Evolutionary conservation across 2,329 filamentous ascomycete species (phyloP).

Genomic region (Aspergillus cejpii): DNA sequence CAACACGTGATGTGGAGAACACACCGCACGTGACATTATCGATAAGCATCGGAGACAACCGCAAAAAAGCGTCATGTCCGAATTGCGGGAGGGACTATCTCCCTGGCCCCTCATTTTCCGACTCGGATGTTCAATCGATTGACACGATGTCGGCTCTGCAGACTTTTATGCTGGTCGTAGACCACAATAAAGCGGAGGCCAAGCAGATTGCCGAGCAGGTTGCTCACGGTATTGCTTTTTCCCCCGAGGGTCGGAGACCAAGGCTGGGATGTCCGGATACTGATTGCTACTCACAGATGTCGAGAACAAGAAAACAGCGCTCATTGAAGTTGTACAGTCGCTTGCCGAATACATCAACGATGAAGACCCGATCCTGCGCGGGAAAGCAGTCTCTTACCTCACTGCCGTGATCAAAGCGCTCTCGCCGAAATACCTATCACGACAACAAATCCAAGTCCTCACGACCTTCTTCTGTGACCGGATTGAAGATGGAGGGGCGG

Average conservation of each 20-base stretch:
- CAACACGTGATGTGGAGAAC: conserved; percentile 12
- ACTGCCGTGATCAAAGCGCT: conserved; percentile 43
- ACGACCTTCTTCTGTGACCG: conserved; percentile 60
- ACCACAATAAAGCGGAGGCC: conserved; percentile 43
- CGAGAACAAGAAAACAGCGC: conserved; percentile 53
- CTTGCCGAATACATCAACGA: conserved; percentile 62
- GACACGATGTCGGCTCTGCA: conserved; percentile 44
- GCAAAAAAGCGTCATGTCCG: conserved; percentile 18
- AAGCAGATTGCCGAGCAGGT: conserved; percentile 40
- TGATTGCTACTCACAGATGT: conserved; percentile 42
- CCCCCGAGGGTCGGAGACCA: conserved; percentile 5
- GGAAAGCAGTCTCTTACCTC: conserved; percentile 49
- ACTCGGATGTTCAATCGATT: conserved; percentile 6
- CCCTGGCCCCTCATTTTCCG: conserved; percentile 6
- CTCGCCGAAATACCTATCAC: conserved; percentile 50
- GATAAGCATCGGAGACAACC: conserved; percentile 23
- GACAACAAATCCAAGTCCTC: conserved; percentile 57
- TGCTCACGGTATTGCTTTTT: conserved; percentile 37
- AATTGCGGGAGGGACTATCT: conserved; percentile 11
- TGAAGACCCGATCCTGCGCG: conserved; percentile 54
- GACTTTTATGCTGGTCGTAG: conserved; percentile 44
- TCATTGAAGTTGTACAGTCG: conserved; percentile 57
- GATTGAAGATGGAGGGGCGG: conserved; percentile 56
- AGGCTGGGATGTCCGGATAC: conserved; percentile 12
- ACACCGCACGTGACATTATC: conserved; percentile 18